phyloP scores from a whole-genome alignment of 2,329 filamentous ascomycete species.

The Sclerotinia spermophila region DNA sequence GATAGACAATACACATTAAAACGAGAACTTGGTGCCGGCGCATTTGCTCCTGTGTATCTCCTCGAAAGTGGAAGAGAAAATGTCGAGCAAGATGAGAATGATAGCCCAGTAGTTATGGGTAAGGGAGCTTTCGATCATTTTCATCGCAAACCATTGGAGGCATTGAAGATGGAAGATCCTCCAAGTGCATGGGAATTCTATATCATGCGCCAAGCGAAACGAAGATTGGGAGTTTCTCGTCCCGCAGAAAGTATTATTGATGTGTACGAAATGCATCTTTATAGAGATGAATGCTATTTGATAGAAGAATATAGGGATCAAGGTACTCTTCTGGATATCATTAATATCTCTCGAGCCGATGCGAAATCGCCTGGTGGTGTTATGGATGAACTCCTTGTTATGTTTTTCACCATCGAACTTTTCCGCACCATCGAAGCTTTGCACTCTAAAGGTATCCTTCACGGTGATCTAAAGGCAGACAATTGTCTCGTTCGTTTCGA shows the following conservation, averaged over 20 bases:
- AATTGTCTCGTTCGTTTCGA: conserved; percentile 90
- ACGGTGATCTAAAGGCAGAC: conserved; percentile 93
- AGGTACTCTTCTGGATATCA: conserved; percentile 89
- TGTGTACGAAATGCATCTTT: conserved; percentile 88
- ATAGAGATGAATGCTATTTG: conserved; percentile 83
- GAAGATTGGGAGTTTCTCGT: conserved; percentile 70
- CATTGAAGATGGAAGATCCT: conserved; percentile 90
- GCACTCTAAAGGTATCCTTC: conserved; percentile 74
- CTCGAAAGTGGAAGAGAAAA: conserved; percentile 66
- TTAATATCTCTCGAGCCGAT: conserved; percentile 79
- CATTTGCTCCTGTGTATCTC: conserved; percentile 93
- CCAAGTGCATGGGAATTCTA: conserved; percentile 94
- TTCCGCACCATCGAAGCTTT: conserved; percentile 85
- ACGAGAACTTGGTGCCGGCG: conserved; percentile 84
- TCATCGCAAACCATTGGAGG: conserved; percentile 61
- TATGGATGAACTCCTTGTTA: conserved; percentile 86
- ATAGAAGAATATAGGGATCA: conserved; percentile 84
- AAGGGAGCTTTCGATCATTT: conserved; percentile 57
- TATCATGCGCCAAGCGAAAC: conserved; percentile 80
- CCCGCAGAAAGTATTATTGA: conserved; percentile 73
- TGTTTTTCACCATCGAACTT: conserved; percentile 94
- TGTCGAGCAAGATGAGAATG: conserved; percentile 46
- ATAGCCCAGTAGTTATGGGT: conserved; percentile 51
- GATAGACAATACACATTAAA: conserved; percentile 71
- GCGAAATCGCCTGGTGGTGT: conserved; percentile 54